Evolutionary conservation across 2,329 filamentous ascomycete genomes (phyloP), one percentile per base, ranked within the genome.

Genomic region (Ceratocystis destructans): DNA sequence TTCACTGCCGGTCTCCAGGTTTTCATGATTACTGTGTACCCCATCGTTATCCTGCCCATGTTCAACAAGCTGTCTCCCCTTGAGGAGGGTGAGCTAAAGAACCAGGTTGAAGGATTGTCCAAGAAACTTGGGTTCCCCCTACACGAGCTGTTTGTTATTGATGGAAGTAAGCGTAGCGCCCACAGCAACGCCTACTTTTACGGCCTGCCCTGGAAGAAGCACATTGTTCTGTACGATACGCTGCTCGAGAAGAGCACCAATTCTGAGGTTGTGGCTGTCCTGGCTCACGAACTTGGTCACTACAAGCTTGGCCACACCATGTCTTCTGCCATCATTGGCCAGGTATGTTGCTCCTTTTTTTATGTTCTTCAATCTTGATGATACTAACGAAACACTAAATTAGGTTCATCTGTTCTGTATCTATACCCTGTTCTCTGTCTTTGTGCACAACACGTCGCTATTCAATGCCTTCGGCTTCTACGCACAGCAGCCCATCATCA

Each of bases 221-320:
- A 97, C 80, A 99, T 99, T 79, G 94, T 99, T 73, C 95, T 99
- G 74, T 99, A 96, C 75, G 94, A 99, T 75, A 99, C 95, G 4
- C 79, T 99, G 69, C 91, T 99, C 69, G 93, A 96, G 77, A 96
- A 97, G 83, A 94, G 88, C 75, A 85, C 92, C 69, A 86, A 89
- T 3, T 83, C 94, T 73, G 94, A 99, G 77, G 92, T 99, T 50
- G 90, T 96, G 68, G 93, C 94, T 70, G 92, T 99, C 64, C 80
- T 99, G 65, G 92, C 90, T 45, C 94, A 99, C 75, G 94, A 99
- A 77, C 83, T 99, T 61, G 94, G 94, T 64, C 94, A 99, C 79
- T 99, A 94, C 94, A 93, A 88, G 72, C 84, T 96, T 71, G 91
- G 90, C 69, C 94, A 99, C 80, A 97, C 94, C 10, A 96, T 64